These are phyloP conservation scores for Ceratobasidium theobromae DNA, from an alignment of 1,284 basidiomycete species.

Conservation along the genomic window DNA sequence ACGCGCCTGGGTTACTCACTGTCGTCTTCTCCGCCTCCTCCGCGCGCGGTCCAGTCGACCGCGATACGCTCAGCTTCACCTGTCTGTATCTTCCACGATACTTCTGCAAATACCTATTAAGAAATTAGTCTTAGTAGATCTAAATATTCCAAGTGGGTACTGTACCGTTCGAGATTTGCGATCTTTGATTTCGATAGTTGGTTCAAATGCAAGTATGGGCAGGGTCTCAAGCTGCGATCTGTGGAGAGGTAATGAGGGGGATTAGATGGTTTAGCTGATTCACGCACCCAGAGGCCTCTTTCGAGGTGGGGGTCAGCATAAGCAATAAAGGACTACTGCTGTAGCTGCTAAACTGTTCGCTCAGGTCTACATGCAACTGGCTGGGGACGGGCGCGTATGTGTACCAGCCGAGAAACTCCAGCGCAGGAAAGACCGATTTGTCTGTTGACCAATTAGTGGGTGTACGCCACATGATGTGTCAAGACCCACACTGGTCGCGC, in stretches of 20 bases:
- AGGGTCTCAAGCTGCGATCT: constrained; percentile 66
- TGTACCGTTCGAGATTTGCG: constrained; percentile 64
- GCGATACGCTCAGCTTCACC: constrained; percentile 98
- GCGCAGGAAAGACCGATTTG: constrained; percentile 95
- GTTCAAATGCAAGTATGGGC: constrained; percentile 88
- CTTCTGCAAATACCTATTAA: constrained; percentile 67
- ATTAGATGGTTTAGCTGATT: not conserved
- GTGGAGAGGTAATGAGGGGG: constrained; percentile 46
- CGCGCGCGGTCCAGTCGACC: constrained; percentile 91
- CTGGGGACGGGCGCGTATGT: constrained; percentile 76
- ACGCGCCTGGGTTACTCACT: constrained; percentile 53
- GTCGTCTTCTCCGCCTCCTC: constrained; percentile 67
- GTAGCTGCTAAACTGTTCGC: constrained; percentile 79
- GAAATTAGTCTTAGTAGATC: not conserved
- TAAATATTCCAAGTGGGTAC: not conserved
- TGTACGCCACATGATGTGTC: constrained; percentile 25
- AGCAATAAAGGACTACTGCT: constrained; percentile 78
- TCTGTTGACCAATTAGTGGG: constrained; percentile 53
- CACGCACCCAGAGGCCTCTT: constrained; percentile 34
- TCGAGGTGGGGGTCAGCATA: constrained; percentile 50
- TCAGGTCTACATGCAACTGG: constrained; percentile 72
- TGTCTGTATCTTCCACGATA: constrained; percentile 86
- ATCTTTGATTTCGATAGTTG: constrained; percentile 78
- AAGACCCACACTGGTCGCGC: constrained; percentile 80
- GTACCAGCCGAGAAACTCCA: constrained; percentile 98